Evolutionary conservation across 108 stramenopile species (phyloP), one percentile per base, ranked within the genome.

Genomic region (Cyclotella distinguenda): DNA sequence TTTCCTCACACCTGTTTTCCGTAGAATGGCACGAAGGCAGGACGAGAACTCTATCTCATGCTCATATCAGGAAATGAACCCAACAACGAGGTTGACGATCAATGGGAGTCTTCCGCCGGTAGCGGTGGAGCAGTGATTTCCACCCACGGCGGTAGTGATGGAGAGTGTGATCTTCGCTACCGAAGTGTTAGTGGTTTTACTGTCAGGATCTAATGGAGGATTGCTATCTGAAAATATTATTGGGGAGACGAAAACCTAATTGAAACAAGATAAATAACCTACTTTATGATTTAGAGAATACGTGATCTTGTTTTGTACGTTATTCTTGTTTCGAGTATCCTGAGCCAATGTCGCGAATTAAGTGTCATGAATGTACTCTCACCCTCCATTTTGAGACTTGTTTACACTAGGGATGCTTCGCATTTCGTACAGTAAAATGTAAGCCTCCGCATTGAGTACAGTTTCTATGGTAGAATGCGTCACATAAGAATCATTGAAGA

Each of bases 401-500:
- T 64, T 34, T 48, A 58, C 36, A 27, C 67, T 68, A 6, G 65
- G 65, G 6, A 74, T 66, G 12, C 44, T 43, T 16, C 64, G 63
- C 25, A 70, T 55, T 62, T 78, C 77, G 26, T 78, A 78, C 30
- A 78, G 43, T 0, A 78, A 49, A 35, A 78, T 78, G 39, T 73
- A 78, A 18, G 77, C 71, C 42, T 78, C 77, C 13, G 72, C 77
- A 47, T 73, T 30, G 0, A 73, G 43, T 5, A 78, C 71, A 42
- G 21, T 52, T 22, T 39, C 32, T 21, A 73, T 72, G 23, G 60
- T 19, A 2, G 57, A 58, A 1, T 18, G 32, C 21, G 77, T 78
- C 23, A 78, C 77, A 26, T 39, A 59, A 8, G 71, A 59, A 61
- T 78, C 77, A 61, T 78, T 78, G 39, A 78, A 78, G n/a, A 78